Conservation (phyloP, 1,139 yeast genomes). For the Suzukiozyma palmioleophila region DNA sequence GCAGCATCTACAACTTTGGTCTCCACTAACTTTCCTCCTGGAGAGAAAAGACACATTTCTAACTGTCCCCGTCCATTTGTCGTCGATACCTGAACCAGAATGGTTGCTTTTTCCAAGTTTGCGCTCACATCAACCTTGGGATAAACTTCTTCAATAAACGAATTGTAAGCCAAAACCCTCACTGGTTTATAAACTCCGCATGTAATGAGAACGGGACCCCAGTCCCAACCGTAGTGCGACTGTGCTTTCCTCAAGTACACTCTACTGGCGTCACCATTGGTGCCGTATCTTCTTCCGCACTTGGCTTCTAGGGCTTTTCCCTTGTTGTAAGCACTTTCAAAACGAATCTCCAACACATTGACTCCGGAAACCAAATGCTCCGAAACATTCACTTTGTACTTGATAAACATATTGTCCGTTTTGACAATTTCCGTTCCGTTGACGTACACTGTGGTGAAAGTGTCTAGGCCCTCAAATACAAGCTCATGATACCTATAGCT, state of each 20-base stretch:
- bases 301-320: slow-evolving; percentile 19
- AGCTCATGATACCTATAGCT: slow-evolving; percentile 15
- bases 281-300: slow-evolving; percentile 18
- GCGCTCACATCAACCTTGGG: slow-evolving; percentile 15
- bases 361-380: slow-evolving; percentile 6
- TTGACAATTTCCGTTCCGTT: slow-evolving; percentile 27
- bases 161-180: slow-evolving; percentile 21
- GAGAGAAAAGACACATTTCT: neutral
- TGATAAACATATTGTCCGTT: slow-evolving; percentile 37
- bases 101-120: slow-evolving; percentile 11
- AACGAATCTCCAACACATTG: slow-evolving; percentile 18
- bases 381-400: slow-evolving; percentile 14
- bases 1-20: slow-evolving; percentile 4
- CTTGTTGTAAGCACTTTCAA: slow-evolving; percentile 18
- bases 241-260: slow-evolving; percentile 48
- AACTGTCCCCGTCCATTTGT: slow-evolving; percentile 1
- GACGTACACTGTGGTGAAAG: slow-evolving; percentile 34
- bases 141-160: slow-evolving; percentile 16
- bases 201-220: slow-evolving; percentile 49
- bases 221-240: slow-evolving; percentile 57
- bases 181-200: slow-evolving; percentile 47
- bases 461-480: slow-evolving; percentile 42
- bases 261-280: slow-evolving; percentile 40
- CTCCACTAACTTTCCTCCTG: slow-evolving; percentile 3
- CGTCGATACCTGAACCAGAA: slow-evolving; percentile 12